Evolutionary conservation across 2,329 filamentous ascomycete genomes (phyloP).

Genomic region (Xylariaceae sp.): DNA sequence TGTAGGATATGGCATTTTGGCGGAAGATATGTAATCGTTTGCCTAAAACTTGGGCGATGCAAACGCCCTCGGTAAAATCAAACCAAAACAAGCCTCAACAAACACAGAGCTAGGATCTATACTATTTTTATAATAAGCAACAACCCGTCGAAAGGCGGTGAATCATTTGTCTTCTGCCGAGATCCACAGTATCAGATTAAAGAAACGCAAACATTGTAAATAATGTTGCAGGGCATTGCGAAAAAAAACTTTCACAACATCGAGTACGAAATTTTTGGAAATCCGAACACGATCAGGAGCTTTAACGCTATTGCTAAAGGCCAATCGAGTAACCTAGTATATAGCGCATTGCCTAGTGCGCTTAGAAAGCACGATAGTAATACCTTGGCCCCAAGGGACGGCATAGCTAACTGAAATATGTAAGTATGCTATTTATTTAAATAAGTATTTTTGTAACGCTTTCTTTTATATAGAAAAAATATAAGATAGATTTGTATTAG

Average conservation of each 20-base stretch:
- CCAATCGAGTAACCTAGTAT: background rate
- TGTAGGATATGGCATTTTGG: too few species aligned
- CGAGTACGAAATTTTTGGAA: background rate
- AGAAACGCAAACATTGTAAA: too few species aligned
- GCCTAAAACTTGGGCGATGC: too few species aligned
- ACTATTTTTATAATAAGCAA: too few species aligned
- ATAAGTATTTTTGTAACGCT: background rate
- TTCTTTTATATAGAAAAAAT: background rate
- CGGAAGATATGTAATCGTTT: too few species aligned
- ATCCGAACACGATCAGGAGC: background rate
- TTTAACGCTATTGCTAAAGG: background rate
- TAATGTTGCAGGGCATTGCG: too few species aligned
- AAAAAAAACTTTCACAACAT: background rate
- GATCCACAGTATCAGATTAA: too few species aligned
- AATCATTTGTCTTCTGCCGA: too few species aligned
- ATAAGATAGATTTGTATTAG: background rate
- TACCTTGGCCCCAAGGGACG: background rate
- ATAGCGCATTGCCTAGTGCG: background rate
- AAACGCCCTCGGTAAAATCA: too few species aligned
- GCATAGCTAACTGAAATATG: background rate
- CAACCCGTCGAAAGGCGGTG: too few species aligned
- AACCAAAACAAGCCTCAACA: too few species aligned
- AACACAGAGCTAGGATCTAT: too few species aligned
- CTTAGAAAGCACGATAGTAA: background rate
- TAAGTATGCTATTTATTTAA: background rate